Evolutionary conservation across 441 rosid species (phyloP).

Genomic region (Jatropha multifida): DNA sequence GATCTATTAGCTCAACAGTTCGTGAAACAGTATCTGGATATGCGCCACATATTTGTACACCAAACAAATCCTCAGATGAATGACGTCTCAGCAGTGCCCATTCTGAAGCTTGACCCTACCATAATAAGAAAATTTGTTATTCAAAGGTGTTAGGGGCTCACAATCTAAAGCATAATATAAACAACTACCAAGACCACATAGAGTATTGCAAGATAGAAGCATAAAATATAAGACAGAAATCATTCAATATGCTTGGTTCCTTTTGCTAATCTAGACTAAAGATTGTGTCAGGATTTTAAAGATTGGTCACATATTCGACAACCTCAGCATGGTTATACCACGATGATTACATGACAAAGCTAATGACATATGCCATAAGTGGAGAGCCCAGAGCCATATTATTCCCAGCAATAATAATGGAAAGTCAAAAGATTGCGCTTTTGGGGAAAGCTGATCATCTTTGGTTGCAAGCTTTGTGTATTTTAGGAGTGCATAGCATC

Average conservation of each 20-base stretch:
- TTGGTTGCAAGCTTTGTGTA: background rate
- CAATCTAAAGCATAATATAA: background rate
- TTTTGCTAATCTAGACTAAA: background rate
- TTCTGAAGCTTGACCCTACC: conserved; percentile 92
- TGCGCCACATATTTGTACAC: conserved; percentile 89
- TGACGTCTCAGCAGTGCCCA: conserved; percentile 96
- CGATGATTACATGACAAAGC: background rate
- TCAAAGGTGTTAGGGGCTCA: background rate
- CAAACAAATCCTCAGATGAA: conserved; percentile 82
- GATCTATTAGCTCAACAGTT: conserved; percentile 75
- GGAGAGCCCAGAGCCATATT: background rate
- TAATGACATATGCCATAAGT: background rate
- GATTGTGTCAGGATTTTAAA: background rate
- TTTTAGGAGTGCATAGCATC: background rate
- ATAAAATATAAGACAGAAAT: background rate
- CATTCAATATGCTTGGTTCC: background rate
- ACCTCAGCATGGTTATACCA: background rate
- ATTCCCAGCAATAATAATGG: background rate
- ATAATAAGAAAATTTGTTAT: conserved; percentile 5
- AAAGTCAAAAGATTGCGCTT: background rate
- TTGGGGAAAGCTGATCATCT: background rate
- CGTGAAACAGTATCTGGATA: conserved; percentile 78
- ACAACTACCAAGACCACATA: background rate
- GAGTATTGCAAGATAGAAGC: background rate
- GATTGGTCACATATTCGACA: background rate